phyloP scores from a whole-genome alignment of 306 rosid genomes.

The Prunus persica region Prunus_persica_NCBIv2 NC_034016.1:21686501-21687000 shows the following conservation, averaged over 20 bases:
- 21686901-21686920: constrained; percentile 74
- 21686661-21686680: background rate
- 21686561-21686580: background rate
- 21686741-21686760: no score
- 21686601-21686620: background rate
- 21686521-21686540: no score
- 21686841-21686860: constrained; percentile 8
- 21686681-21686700: background rate
- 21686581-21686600: no score
- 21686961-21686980: constrained; percentile 44
- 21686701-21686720: constrained; percentile 19
- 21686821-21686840: background rate
- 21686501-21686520: no score
- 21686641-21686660: constrained; percentile 4
- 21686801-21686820: background rate
- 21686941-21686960: constrained; percentile 35
- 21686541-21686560: background rate
- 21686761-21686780: background rate
- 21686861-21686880: constrained; percentile 35
- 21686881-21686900: constrained; percentile 93
- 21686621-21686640: constrained; percentile 2
- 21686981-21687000: constrained; percentile 44
- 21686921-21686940: constrained; percentile 20
- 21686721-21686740: background rate
- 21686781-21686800: background rate